A percentile compares a stretch with the other conserved stretches of the same genome.
These are phyloP conservation scores for Acanthochlamys bracteata DNA, from an alignment of 106 monocot species.

Conservation along the genomic window DNA sequence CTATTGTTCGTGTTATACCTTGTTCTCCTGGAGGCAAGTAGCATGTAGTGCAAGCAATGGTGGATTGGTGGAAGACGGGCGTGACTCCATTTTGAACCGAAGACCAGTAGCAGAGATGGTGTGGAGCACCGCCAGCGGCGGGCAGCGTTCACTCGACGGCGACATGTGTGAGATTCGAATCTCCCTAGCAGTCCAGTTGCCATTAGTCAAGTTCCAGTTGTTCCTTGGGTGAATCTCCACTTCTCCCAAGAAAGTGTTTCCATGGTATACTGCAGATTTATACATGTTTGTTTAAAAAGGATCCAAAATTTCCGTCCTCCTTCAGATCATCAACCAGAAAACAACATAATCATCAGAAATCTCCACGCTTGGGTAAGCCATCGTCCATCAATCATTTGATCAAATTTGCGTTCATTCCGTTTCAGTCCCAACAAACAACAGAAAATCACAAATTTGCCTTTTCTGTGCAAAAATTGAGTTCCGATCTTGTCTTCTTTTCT, in stretches of 20 bases:
- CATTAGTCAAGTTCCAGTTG: constrained; percentile 23
- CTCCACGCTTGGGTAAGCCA: too few species aligned
- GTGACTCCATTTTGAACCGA: constrained; percentile 78
- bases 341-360: neutral
- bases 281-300: constrained; percentile 31
- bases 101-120: constrained; percentile 60
- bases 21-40: constrained; percentile 82
- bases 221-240: constrained; percentile 52
- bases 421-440: too few species aligned
- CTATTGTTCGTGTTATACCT: constrained; percentile 39
- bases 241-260: constrained; percentile 54
- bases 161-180: constrained; percentile 64
- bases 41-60: constrained; percentile 58
- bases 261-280: constrained; percentile 64
- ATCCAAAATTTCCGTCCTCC: neutral
- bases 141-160: constrained; percentile 59
- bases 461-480: too few species aligned
- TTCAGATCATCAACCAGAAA: neutral
- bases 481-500: too few species aligned
- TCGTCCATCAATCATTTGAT: too few species aligned
- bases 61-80: constrained; percentile 21
- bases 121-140: constrained; percentile 77
- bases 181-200: constrained; percentile 31
- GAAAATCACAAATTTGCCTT: too few species aligned
- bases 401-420: too few species aligned